A percentile compares a stretch with the other conserved stretches of the same genome.
Evolutionary conservation across 192 early-diverging fungal species (phyloP).

Genomic region (Spizellomyces sp.): DNA sequence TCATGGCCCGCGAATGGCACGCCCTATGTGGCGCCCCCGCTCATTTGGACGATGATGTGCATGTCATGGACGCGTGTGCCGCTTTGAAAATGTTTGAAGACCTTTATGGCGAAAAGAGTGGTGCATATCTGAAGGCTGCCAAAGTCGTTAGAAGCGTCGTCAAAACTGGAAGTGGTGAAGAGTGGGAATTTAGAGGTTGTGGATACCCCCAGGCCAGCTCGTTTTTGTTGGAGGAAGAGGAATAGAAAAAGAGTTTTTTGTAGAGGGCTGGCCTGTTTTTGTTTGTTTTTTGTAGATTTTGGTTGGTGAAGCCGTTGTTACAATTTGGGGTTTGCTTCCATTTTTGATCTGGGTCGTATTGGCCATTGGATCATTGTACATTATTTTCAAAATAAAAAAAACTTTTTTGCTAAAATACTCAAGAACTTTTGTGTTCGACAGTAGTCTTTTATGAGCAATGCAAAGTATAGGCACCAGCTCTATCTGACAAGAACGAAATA

Average conservation of each 20-base stretch:
- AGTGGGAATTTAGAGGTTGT: slow-evolving; percentile 14
- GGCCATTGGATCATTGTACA: too few relatives aligned
- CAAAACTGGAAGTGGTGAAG: slow-evolving; percentile 20
- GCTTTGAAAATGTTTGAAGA: slow-evolving; percentile 12
- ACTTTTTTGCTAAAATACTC: too few relatives aligned
- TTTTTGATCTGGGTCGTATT: too few relatives aligned
- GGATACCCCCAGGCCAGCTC: slow-evolving; percentile 6
- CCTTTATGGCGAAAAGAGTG: slow-evolving; percentile 11
- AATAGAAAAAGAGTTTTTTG: not conserved
- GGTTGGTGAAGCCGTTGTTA: too few relatives aligned
- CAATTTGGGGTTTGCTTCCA: too few relatives aligned
- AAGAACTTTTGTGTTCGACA: too few relatives aligned
- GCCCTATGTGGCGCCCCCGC: slow-evolving; percentile 12
- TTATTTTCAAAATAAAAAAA: too few relatives aligned
- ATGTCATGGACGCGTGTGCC: slow-evolving; percentile 15
- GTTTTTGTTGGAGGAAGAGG: slow-evolving; percentile 20
- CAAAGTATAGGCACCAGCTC: too few relatives aligned
- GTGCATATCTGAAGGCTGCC: slow-evolving; percentile 14
- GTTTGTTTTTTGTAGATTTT: too few relatives aligned
- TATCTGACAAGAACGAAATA: too few relatives aligned
- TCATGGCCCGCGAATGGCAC: slow-evolving; percentile 21
- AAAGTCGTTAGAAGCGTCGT: slow-evolving; percentile 19
- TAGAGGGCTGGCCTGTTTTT: too few relatives aligned
- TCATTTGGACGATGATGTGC: slow-evolving; percentile 24
- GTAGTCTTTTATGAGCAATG: too few relatives aligned